A percentile compares a stretch with the other conserved stretches of the same genome.
These are phyloP conservation scores for Diplodia sapinea DNA, from an alignment of 2,329 filamentous ascomycete species.

Conservation along the genomic window DNA sequence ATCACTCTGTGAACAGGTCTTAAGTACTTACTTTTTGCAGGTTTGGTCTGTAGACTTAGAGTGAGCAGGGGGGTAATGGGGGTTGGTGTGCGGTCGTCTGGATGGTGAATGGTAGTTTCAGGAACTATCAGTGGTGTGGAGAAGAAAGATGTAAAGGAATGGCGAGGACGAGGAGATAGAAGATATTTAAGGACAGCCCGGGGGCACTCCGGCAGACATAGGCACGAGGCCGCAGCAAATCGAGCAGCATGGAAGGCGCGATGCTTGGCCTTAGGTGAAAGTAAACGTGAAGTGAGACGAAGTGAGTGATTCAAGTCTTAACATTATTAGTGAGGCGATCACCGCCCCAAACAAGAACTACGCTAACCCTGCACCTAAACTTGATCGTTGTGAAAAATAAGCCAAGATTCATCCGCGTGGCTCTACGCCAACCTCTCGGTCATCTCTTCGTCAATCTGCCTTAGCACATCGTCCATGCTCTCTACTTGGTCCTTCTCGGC, in stretches of 20 bases:
- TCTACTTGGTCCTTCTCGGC: conserved; percentile 21
- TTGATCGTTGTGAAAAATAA: not conserved
- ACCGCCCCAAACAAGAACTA: not conserved
- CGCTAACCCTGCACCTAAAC: conserved; percentile 3
- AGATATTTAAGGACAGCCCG: not conserved
- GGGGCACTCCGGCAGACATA: not conserved
- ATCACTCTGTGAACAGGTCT: not conserved
- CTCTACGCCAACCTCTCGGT: conserved; percentile 12
- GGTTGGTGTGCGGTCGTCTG: not conserved
- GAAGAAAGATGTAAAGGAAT: not conserved
- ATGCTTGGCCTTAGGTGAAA: not conserved
- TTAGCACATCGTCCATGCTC: conserved; percentile 22
- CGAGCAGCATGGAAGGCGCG: not conserved
- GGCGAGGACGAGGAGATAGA: not conserved
- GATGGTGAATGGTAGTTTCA: not conserved
- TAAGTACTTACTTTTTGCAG: not conserved
- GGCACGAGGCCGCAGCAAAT: not conserved
- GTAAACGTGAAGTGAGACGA: not conserved
- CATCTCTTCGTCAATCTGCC: conserved; percentile 26
- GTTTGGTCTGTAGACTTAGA: not conserved
- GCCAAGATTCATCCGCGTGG: not conserved
- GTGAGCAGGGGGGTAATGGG: not conserved
- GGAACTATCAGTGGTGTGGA: not conserved
- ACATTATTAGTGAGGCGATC: not conserved
- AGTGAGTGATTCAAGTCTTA: not conserved